Base-by-base conservation (phyloP, 441 rosid genomes). In the Gossypium davidsonii region DNA sequence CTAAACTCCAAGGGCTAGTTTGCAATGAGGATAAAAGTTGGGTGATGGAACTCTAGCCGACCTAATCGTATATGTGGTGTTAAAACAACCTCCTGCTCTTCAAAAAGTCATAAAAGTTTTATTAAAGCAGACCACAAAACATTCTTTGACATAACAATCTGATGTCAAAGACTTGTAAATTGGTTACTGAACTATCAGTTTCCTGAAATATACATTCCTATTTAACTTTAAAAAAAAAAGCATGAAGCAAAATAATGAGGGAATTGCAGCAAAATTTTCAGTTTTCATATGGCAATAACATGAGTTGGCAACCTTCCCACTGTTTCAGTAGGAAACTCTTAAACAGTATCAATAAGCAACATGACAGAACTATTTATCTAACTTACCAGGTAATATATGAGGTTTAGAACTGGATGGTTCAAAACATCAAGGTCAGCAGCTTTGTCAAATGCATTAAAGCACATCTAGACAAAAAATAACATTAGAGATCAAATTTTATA, bases 351-450 rank as follows among this genome's bases (percentile, higher is more conserved):
- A 46, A 52, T 49, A 48, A 59, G 25, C 75, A 25, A 56, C 75
- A 74, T 51, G 5, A 28, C 31, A 52, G n/a, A 67, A 48, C 9
- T 25, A 48, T 67, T 49, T 51, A 28, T 31, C 72, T 10, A 74
- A 81, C 87, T 83, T 83, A 89, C 98, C 86, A 90, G 79, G 85
- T 91, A 93, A 78, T 90, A 93, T 72, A 89, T 78, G 83, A 91
- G 83, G 84, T 91, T 93, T 23, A 93, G 88, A 80, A 88, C 72
- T 15, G 98, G 93, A 74, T 93, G 98, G 81, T 91, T 81, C 83
- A 91, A 78, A 72, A 93, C 94, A 85, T 89, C 96, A 73, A 93
- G 87, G 79, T 91, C 84, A 10, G 96, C 97, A 56, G 88, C 90
- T 82, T 85, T 78, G 71, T 90, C 90, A 59, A 93, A 91, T 59